Percentiles rank a stretch among this genome's conserved stretches.
phyloP scores from a whole-genome alignment of 768 basidiomycete species.

The Hericium coralloides region DNA sequence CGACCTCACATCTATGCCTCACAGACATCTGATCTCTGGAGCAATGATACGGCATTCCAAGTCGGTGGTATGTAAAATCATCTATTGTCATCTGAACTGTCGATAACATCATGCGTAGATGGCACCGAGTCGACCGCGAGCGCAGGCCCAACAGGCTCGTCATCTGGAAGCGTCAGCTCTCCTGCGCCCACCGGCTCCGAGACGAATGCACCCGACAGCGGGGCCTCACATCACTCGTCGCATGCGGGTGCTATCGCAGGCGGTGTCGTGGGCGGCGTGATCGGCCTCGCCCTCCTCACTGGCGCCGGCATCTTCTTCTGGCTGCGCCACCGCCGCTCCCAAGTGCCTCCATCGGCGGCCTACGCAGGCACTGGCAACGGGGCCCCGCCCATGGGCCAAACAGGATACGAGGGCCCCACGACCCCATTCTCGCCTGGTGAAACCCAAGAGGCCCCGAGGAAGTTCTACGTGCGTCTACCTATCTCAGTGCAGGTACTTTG shows the following conservation, averaged over 20 bases:
- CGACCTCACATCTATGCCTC: background rate
- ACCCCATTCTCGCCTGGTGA: background rate
- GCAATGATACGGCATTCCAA: background rate
- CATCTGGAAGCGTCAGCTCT: background rate
- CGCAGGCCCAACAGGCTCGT: background rate
- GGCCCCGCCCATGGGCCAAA: background rate
- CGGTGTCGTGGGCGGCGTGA: slow-evolving; percentile 50
- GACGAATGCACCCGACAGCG: background rate
- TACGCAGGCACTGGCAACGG: background rate
- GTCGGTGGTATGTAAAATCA: background rate
- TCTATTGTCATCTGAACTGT: too few relatives aligned
- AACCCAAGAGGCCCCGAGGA: slow-evolving; percentile 1
- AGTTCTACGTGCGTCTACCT: slow-evolving; percentile 7
- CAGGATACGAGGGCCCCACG: background rate
- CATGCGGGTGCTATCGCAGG: slow-evolving; percentile 55
- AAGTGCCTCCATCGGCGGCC: slow-evolving; percentile 13
- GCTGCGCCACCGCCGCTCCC: slow-evolving; percentile 26
- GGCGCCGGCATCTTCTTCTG: slow-evolving; percentile 25
- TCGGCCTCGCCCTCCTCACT: slow-evolving; percentile 35
- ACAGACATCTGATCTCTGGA: slow-evolving; percentile 4
- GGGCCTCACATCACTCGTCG: background rate
- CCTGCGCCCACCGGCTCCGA: slow-evolving; percentile 12
- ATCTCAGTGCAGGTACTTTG: background rate
- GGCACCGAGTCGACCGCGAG: background rate
- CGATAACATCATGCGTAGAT: background rate